Base-by-base conservation (phyloP, 2,329 filamentous ascomycete genomes). In the Apiospora pterosperma region DNA sequence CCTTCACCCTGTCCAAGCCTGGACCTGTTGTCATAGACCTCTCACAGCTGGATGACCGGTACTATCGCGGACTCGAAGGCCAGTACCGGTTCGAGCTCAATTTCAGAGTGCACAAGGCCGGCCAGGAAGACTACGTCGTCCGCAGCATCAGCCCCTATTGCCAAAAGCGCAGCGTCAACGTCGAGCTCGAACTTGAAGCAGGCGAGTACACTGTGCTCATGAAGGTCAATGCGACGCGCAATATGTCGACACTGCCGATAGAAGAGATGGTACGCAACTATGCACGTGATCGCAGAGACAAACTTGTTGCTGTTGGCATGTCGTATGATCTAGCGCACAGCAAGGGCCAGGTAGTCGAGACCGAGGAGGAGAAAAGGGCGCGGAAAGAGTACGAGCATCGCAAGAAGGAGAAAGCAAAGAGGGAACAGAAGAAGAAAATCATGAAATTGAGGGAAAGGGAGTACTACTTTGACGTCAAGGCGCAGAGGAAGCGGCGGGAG, bases 121-220 rank as follows among this genome's bases (percentile, higher is more conserved):
- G 74, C 60, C 78, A 74, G 69, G 82, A 84, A 63, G 83, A 85
- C 68, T 86, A 86, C 68, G 78, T 87, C 16, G 82, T 86, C 16
- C 82, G 84, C 70, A 85, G 82, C 64, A 81, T 85, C 61, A 78
- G 79, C 36, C 81, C 82, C 38, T 83, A 85, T 66, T 77, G 84
- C 28, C 92, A 93, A 85, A 87, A 82, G 25, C 88, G 92, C 7
- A 92, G 90, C 1, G 89, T 93, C 42, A 93, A 90, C 61, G 88
- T 91, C 1, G 92, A 96, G 74, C 82, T 96, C 10, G 83, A 89
- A 39, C 85, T 96, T 31, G 88, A 92, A 23, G 85, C 90, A 0
- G 92, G 92, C 12, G 87, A 85, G 52, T 96, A 96, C 76, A 87
- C 86, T 7, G 87, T 96, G 5, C 82, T 92, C 25, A 85, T 95